Conservation (phyloP, 2,329 filamentous ascomycete species). For the Colletotrichum sp. region DNA sequence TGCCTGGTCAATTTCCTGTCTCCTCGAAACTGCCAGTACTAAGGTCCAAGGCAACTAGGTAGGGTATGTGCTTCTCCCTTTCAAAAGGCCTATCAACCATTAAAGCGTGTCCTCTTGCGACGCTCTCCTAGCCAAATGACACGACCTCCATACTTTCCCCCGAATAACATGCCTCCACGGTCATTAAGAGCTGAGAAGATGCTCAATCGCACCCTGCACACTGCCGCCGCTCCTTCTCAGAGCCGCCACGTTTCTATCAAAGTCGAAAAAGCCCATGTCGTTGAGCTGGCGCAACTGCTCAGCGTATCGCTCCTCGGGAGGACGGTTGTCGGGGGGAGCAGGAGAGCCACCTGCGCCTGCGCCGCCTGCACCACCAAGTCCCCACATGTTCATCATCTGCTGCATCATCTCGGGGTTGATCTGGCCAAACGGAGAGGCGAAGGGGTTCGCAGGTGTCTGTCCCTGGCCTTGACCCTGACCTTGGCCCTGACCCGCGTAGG, state of each 20-base stretch:
- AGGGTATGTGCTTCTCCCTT: slow-evolving; percentile 17
- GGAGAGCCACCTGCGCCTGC: slow-evolving; percentile 39
- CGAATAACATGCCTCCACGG: not conserved
- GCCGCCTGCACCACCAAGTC: slow-evolving; percentile 38
- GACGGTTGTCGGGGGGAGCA: slow-evolving; percentile 78
- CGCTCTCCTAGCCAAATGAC: not conserved
- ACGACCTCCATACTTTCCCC: not conserved
- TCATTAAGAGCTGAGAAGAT: slow-evolving; percentile 56
- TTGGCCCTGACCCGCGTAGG: slow-evolving; percentile 35
- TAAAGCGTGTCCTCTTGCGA: not conserved
- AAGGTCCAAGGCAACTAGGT: slow-evolving; percentile 5
- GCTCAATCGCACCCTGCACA: slow-evolving; percentile 89
- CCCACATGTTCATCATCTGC: slow-evolving; percentile 58
- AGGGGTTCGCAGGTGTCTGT: slow-evolving; percentile 38
- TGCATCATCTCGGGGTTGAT: slow-evolving; percentile 60
- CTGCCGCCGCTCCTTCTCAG: slow-evolving; percentile 88
- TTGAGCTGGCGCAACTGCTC: slow-evolving; percentile 92
- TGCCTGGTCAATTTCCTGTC: slow-evolving; percentile 17
- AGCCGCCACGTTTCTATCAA: slow-evolving; percentile 89
- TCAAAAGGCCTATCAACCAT: not conserved
- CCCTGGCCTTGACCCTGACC: slow-evolving; percentile 30
- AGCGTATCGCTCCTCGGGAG: slow-evolving; percentile 92
- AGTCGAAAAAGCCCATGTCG: slow-evolving; percentile 99
- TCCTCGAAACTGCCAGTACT: slow-evolving; percentile 7
- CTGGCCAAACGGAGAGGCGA: slow-evolving; percentile 47